phyloP scores from a whole-genome alignment of 352 stramenopile species.

The Pythium dissotocum region DNA sequence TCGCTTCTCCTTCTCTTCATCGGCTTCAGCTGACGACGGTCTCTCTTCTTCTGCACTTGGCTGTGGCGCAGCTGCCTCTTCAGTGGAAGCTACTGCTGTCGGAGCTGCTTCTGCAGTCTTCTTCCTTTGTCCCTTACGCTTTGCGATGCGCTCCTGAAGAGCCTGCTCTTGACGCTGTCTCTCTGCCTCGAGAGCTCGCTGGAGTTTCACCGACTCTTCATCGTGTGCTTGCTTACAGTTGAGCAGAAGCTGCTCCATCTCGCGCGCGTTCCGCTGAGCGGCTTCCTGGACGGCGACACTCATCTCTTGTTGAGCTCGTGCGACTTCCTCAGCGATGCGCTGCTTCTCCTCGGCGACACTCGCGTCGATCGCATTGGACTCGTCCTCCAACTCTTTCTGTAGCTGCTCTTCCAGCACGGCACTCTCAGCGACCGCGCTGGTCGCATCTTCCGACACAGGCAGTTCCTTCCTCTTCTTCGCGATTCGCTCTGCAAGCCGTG shows the following conservation, averaged over 20 bases:
- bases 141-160: conserved; percentile 55
- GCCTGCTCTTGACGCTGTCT: conserved; percentile 52
- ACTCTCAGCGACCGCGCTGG: background rate
- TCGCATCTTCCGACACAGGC: background rate
- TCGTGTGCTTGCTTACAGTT: conserved; percentile 34
- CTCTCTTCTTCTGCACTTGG: background rate
- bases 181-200: conserved; percentile 35
- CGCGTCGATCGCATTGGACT: conserved; percentile 30
- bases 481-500: conserved; percentile 34
- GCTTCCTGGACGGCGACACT: conserved; percentile 22
- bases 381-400: conserved; percentile 20
- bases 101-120: conserved; percentile 3
- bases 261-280: conserved; percentile 26
- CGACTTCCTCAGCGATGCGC: conserved; percentile 20
- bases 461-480: conserved; percentile 28
- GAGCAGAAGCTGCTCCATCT: conserved; percentile 35
- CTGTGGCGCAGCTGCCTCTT: background rate
- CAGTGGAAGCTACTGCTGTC: background rate
- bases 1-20: conserved; percentile 1
- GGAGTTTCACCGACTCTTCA: conserved; percentile 31
- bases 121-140: conserved; percentile 43
- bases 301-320: conserved; percentile 14
- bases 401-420: conserved; percentile 1
- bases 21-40: background rate
- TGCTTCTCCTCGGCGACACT: conserved; percentile 25